These are phyloP conservation scores for Aspergillus homomorphus DNA, from an alignment of 495 filamentous ascomycete species.

Conservation along the genomic window DNA sequence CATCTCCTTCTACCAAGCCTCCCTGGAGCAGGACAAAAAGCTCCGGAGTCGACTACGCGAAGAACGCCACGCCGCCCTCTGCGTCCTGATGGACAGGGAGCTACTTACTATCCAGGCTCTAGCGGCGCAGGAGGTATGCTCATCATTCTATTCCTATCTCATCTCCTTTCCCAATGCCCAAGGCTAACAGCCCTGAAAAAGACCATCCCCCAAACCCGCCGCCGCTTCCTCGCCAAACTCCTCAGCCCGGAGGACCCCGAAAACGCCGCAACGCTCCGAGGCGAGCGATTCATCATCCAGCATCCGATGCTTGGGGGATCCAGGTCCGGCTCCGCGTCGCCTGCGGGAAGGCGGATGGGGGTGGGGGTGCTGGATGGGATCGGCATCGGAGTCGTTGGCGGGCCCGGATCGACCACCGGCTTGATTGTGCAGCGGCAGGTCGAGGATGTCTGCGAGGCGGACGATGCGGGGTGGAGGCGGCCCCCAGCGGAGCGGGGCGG, in stretches of 20 bases:
- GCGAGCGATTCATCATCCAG: conserved; percentile 28
- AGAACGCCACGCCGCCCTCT: conserved; percentile 36
- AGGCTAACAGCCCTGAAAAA: conserved; percentile 9
- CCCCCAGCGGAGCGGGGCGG: background rate
- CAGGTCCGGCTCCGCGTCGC: background rate
- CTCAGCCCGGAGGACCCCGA: conserved; percentile 30
- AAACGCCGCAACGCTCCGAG: conserved; percentile 30
- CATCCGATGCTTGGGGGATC: background rate
- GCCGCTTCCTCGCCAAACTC: conserved; percentile 36
- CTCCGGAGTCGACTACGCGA: conserved; percentile 28
- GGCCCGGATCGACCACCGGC: background rate
- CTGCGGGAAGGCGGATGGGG: background rate
- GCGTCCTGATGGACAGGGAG: conserved; percentile 36
- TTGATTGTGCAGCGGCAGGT: conserved; percentile 13
- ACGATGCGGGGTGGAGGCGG: conserved; percentile 23
- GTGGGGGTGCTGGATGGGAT: too few relatives aligned
- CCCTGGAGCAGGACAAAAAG: conserved; percentile 21
- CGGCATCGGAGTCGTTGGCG: too few relatives aligned
- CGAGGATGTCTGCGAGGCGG: conserved; percentile 23
- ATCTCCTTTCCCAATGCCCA: background rate
- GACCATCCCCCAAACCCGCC: conserved; percentile 43
- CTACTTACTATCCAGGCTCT: conserved; percentile 36
- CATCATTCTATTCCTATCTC: background rate
- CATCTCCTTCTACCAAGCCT: conserved; percentile 8
- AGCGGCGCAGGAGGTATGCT: conserved; percentile 30